A percentile compares a stretch with the other conserved stretches of the same genome.
Evolutionary conservation across 2,329 filamentous ascomycete species (phyloP).

Genomic region (Venturia effusa): DNA sequence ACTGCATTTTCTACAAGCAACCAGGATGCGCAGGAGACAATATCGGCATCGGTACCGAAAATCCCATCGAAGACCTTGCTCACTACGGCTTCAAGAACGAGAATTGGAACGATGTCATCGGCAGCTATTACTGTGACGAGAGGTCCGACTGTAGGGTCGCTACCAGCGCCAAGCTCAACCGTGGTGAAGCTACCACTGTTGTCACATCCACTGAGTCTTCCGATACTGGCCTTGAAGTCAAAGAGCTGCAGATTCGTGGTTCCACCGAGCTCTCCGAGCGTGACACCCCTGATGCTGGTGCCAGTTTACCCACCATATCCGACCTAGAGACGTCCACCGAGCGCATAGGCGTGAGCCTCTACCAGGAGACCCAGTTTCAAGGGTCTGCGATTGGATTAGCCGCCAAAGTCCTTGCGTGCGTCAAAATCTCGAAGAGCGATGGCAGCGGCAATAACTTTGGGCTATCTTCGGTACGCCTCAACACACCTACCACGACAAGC

Average conservation of each 20-base stretch:
- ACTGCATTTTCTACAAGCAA: neutral
- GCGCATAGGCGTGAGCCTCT: neutral
- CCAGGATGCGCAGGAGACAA: neutral
- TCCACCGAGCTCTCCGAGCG: neutral
- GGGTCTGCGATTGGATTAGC: neutral
- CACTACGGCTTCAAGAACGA: neutral
- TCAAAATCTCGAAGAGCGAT: neutral
- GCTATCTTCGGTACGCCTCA: neutral
- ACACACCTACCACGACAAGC: neutral
- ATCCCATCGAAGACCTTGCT: neutral
- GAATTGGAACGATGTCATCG: neutral
- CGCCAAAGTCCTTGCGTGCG: neutral
- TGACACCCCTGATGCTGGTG: neutral
- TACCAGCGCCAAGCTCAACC: neutral
- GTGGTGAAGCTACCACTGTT: neutral
- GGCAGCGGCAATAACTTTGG: neutral
- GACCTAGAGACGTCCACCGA: neutral
- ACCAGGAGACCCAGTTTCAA: neutral
- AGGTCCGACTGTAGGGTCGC: neutral
- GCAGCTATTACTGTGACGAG: neutral
- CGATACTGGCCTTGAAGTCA: neutral
- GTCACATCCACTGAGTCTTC: neutral
- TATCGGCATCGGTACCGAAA: neutral
- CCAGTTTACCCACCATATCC: neutral
- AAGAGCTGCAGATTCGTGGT: neutral